phyloP scores from a whole-genome alignment of 768 basidiomycete genomes.

The Mrakia blollopis region DNA sequence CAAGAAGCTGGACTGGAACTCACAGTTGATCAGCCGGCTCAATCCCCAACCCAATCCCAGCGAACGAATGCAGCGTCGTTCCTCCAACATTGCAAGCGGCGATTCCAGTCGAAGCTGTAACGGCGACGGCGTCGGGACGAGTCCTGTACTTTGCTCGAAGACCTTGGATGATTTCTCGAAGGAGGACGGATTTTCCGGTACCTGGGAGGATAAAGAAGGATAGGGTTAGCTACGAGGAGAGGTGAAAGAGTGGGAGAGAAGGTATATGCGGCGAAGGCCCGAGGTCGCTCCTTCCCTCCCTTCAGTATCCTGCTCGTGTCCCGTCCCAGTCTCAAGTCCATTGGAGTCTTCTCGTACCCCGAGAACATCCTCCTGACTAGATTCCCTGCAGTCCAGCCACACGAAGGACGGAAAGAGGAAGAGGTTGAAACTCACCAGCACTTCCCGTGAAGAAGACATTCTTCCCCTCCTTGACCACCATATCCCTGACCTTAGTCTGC shows the following conservation, averaged over 20 bases:
- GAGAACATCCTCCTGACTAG: too few relatives aligned
- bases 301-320: too few relatives aligned
- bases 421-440: constrained; percentile 35
- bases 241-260: background rate
- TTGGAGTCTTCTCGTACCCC: too few relatives aligned
- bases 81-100: constrained; percentile 32
- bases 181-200: constrained; percentile 43
- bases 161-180: constrained; percentile 38
- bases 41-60: constrained; percentile 31
- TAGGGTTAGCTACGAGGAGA: background rate
- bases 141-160: constrained; percentile 29
- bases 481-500: constrained; percentile 72
- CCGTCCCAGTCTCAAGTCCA: too few relatives aligned
- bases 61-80: constrained; percentile 28
- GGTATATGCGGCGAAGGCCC: background rate
- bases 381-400: background rate
- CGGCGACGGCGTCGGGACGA: constrained; percentile 31
- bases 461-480: constrained; percentile 53
- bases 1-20: background rate
- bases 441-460: constrained; percentile 42
- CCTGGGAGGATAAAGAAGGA: constrained; percentile 21
- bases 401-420: background rate
- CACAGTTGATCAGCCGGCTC: constrained; percentile 29
- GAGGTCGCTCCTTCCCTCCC: background rate
- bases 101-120: constrained; percentile 33